Percentiles rank a stretch among this genome's conserved stretches.
phyloP scores from a whole-genome alignment of 2,329 filamentous ascomycete genomes.

The Leptographium lundbergii region DNA sequence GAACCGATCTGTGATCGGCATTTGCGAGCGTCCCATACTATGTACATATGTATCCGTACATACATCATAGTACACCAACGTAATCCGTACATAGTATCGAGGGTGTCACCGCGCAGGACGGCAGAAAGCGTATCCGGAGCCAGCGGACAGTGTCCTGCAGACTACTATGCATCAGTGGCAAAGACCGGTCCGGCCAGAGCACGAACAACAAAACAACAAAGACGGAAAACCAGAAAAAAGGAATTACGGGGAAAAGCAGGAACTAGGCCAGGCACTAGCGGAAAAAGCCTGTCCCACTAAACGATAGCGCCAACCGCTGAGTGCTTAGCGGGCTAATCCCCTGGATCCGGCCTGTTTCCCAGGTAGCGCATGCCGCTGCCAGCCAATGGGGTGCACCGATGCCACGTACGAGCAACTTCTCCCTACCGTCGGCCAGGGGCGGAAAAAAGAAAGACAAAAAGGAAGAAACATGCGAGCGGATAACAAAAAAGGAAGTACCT shows the following conservation, averaged over 20 bases:
- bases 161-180: background rate
- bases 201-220: background rate
- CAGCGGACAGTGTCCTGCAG: background rate
- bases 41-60: no score
- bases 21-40: no score
- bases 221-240: background rate
- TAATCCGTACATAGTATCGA: no score
- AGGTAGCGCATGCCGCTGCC: background rate
- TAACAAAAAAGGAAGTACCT: background rate
- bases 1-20: no score
- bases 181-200: background rate
- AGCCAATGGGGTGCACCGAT: background rate
- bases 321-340: background rate
- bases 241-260: background rate
- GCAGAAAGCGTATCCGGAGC: background rate
- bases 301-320: background rate
- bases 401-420: background rate
- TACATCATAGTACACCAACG: no score
- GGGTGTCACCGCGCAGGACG: no score
- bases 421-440: background rate
- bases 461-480: background rate
- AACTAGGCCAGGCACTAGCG: background rate
- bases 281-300: background rate
- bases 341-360: background rate
- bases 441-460: background rate